Conservation (phyloP, 257 asterid genomes). For the Linaria vulgaris region DNA sequence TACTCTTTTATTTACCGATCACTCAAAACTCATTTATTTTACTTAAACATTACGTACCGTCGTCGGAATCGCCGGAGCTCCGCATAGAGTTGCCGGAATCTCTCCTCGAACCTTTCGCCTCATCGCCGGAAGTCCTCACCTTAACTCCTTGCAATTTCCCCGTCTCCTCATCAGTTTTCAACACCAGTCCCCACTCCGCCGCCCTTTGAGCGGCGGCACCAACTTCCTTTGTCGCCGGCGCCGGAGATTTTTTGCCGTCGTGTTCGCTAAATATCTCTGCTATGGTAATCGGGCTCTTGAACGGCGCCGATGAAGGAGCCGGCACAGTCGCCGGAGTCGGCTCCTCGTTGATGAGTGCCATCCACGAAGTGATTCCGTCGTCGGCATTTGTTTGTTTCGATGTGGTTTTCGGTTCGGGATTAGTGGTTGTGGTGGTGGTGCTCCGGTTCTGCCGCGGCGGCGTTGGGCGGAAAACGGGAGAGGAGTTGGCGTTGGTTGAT, state of each 20-base stretch:
- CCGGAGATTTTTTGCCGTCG: constrained; percentile 15
- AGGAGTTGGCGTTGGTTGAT: constrained; percentile 21
- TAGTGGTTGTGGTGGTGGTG: constrained; percentile 11
- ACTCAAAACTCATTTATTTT: neutral
- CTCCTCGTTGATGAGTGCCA: constrained; percentile 56
- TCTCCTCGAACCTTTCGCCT: constrained; percentile 39
- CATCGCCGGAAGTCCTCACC: constrained; percentile 86
- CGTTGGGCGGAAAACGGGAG: constrained; percentile 44
- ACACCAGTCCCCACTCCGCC: constrained; percentile 94
- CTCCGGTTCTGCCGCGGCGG: constrained; percentile 56
- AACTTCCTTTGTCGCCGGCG: constrained; percentile 22
- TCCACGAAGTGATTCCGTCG: constrained; percentile 69
- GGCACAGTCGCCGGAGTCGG: neutral
- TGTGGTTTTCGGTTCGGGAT: constrained; percentile 22
- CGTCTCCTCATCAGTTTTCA: constrained; percentile 77
- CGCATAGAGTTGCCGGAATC: constrained; percentile 72
- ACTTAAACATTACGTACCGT: constrained; percentile 44
- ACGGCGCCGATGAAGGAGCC: constrained; percentile 10
- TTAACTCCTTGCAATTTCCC: constrained; percentile 84
- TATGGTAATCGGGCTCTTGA: constrained; percentile 27
- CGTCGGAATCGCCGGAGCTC: constrained; percentile 85
- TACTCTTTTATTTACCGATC: too few relatives aligned
- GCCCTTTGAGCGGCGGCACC: constrained; percentile 86
- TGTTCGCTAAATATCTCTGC: constrained; percentile 33
- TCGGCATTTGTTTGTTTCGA: constrained; percentile 32